Percentiles rank a stretch among this genome's conserved stretches.
Evolutionary conservation across 176 grass and related monocot genomes (phyloP).

Genomic region (Cenchrus americanus): DNA sequence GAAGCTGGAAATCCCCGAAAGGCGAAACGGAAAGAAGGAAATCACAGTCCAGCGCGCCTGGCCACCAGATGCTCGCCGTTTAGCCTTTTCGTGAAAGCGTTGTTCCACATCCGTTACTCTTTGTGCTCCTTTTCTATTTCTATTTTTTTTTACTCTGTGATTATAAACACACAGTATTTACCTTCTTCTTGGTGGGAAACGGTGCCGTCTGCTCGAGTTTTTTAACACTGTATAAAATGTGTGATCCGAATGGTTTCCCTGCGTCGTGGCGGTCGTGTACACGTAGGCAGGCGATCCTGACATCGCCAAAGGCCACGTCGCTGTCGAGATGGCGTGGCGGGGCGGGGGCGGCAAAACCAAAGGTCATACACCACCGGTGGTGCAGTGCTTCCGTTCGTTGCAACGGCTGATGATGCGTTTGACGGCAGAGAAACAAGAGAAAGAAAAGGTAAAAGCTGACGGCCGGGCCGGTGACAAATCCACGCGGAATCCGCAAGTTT

Average conservation of each 20-base stretch:
- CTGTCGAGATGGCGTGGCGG: constrained; percentile 26
- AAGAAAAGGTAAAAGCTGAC: constrained; percentile 41
- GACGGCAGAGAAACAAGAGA: constrained; percentile 35
- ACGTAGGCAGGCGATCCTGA: no score
- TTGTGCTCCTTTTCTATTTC: neutral
- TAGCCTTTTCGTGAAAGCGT: constrained; percentile 2
- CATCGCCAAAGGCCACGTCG: neutral
- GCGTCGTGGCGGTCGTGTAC: neutral
- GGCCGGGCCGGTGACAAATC: constrained; percentile 14
- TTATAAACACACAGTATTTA: neutral
- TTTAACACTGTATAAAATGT: neutral
- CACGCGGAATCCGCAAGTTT: constrained; percentile 38
- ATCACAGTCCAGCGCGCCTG: neutral
- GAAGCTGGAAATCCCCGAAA: neutral
- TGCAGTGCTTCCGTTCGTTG: neutral
- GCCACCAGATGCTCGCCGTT: neutral
- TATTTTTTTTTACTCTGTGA: neutral
- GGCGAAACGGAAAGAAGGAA: neutral
- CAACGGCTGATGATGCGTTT: neutral
- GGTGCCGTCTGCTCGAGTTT: neutral
- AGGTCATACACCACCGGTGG: neutral
- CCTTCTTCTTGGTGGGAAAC: neutral
- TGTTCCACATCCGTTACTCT: neutral
- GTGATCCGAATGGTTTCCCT: neutral
- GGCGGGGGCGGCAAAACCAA: constrained; percentile 36